These are phyloP conservation scores for Aristolochia californica DNA, from an alignment of 164 flowering plant species.

Conservation along the genomic window DNA sequence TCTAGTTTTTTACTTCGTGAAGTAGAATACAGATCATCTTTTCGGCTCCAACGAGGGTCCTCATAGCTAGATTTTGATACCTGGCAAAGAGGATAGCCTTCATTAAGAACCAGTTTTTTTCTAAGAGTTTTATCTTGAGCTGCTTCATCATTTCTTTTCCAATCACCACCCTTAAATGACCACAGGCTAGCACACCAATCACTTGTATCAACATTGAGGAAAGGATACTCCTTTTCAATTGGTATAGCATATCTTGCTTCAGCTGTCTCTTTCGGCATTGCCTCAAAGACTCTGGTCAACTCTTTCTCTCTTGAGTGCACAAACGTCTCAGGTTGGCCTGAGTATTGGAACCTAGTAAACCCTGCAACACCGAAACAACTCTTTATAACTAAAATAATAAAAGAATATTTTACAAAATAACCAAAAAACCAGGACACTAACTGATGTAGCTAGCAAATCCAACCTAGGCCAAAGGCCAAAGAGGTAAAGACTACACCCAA, in stretches of 20 bases:
- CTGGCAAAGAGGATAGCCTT: constrained; percentile 83
- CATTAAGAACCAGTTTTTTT: constrained; percentile 71
- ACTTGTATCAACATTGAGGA: constrained; percentile 23
- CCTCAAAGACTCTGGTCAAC: constrained; percentile 19
- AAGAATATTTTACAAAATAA: not conserved
- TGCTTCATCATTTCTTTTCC: constrained; percentile 84
- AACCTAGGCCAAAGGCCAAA: not conserved
- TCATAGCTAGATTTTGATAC: constrained; percentile 78
- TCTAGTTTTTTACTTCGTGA: constrained; percentile 65
- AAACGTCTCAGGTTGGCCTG: constrained; percentile 15
- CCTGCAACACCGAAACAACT: constrained; percentile 21
- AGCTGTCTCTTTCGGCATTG: constrained; percentile 21
- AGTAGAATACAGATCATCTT: constrained; percentile 77
- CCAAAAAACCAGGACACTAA: not conserved
- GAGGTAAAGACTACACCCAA: too few species aligned
- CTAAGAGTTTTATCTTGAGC: constrained; percentile 42
- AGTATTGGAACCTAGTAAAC: constrained; percentile 16
- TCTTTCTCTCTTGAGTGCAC: constrained; percentile 28
- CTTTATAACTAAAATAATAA: too few species aligned
- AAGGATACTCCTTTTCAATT: constrained; percentile 28
- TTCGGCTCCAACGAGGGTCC: constrained; percentile 75
- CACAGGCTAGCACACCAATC: constrained; percentile 67
- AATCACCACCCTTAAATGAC: constrained; percentile 95
- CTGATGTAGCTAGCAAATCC: too few species aligned
- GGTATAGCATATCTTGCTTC: constrained; percentile 26